Evolutionary conservation across 257 asterid species (phyloP), one percentile per base, ranked within the genome.

Genomic region (Primulina huaijiensis): DNA sequence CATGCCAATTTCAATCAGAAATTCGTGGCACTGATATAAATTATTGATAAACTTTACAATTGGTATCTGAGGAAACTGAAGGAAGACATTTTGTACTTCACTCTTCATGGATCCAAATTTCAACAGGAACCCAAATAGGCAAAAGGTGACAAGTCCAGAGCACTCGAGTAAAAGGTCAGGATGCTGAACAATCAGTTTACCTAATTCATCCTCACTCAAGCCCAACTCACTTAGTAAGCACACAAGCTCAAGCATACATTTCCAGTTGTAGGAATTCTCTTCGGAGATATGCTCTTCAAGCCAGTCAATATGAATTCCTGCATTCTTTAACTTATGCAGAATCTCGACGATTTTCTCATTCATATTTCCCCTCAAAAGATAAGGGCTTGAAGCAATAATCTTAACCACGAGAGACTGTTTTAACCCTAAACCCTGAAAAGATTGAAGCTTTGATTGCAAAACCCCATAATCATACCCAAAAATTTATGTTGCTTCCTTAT

Each of bases 1-100:
- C 97, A 89, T 87, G 56, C 75, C 85, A 16, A 87, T 74, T 66
- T 80, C 83, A 21, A 83, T 33, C 27, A 91, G 86, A 76, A 91
- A 87, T 6, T 43, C 46, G 69, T 85, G 84, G 81, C 87, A 78
- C 34, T 79, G 68, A 40, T 43, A 52, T 40, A 86, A 78, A 76
- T 84, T 89, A 6, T 69, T 52, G 7, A 72, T 29, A 72, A 87
- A 89, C 35, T 73, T 68, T 58, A 20, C 65, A 35, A 84, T 68
- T 23, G 86, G 67, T 35, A 82, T 75, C 63, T 79, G 60, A 0
- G 92, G 95, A 21, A 85, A 81, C 56, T 80, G 80, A 27, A 83
- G 79, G 72, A 89, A 77, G 37, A 76, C 17, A 30, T 62, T 59
- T 23, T 34, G 72, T 33, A 87, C 61, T 61, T 82, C 84, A 52